A percentile compares a stretch with the other conserved stretches of the same genome.
Conservation (phyloP, 352 stramenopile genomes). For the Globisporangium spiculum region DNA sequence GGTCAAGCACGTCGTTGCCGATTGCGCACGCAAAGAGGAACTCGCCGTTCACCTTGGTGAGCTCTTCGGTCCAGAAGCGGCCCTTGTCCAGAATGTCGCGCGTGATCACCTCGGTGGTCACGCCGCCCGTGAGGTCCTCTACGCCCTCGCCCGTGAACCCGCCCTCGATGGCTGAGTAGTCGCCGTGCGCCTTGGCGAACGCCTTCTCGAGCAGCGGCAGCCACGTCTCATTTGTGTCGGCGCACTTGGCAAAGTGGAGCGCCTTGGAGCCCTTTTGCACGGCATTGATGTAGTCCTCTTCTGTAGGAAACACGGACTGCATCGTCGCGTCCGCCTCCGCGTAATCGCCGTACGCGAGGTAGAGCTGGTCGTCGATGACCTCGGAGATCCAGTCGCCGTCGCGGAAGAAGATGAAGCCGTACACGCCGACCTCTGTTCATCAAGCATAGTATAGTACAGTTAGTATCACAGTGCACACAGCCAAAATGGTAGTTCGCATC, state of each 20-base stretch:
- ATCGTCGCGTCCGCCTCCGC: slow-evolving; percentile 20
- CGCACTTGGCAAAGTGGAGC: slow-evolving; percentile 39
- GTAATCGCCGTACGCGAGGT: slow-evolving; percentile 28
- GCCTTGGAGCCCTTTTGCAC: slow-evolving; percentile 35
- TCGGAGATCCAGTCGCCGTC: slow-evolving; percentile 48
- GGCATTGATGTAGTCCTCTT: slow-evolving; percentile 26
- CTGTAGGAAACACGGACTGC: slow-evolving; percentile 23
- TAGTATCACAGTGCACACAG: not conserved
- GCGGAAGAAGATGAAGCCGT: slow-evolving; percentile 54
- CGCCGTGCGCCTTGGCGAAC: slow-evolving; percentile 77
- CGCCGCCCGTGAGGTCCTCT: slow-evolving; percentile 41
- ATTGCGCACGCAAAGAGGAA: slow-evolving; percentile 36
- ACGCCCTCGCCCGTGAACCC: slow-evolving; percentile 49
- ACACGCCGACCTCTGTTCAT: slow-evolving; percentile 34
- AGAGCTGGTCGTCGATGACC: slow-evolving; percentile 46
- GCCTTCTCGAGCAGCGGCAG: slow-evolving; percentile 85
- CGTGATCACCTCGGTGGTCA: slow-evolving; percentile 34
- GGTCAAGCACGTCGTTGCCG: slow-evolving; percentile 8
- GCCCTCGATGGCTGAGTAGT: slow-evolving; percentile 63
- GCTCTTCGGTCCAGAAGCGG: slow-evolving; percentile 35
- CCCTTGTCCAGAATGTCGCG: slow-evolving; percentile 36
- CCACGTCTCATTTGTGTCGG: slow-evolving; percentile 73
- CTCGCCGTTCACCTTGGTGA: slow-evolving; percentile 37
- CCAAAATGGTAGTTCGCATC: no score
- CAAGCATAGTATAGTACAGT: not conserved